Conservation (phyloP, 192 early-diverging fungal species). For the Backusella morwellensis region DNA sequence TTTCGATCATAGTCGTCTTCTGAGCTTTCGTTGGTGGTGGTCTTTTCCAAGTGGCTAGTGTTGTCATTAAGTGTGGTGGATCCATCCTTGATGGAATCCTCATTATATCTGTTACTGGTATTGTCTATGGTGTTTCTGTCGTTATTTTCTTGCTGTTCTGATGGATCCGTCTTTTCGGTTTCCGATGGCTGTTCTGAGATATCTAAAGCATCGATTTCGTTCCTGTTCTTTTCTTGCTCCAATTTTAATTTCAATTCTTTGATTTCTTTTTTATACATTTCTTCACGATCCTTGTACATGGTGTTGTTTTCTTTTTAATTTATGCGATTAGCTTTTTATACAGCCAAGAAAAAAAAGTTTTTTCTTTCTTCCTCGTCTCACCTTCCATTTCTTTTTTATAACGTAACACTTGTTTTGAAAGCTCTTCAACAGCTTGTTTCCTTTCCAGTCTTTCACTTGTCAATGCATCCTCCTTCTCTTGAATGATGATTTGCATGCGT, state of each 20-base stretch:
- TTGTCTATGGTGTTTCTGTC: not conserved
- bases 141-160: not conserved
- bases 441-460: conserved; percentile 18
- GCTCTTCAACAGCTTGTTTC: conserved; percentile 3
- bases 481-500: conserved; percentile 29
- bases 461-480: conserved; percentile 30
- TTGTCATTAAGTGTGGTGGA: not conserved
- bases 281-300: not conserved
- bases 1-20: not conserved
- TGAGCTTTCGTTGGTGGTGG: not conserved
- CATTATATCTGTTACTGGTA: not conserved
- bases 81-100: not conserved
- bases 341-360: not conserved
- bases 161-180: conserved; percentile 1
- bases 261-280: not conserved
- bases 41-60: not conserved
- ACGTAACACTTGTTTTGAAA: conserved; percentile 24
- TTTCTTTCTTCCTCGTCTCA: not conserved
- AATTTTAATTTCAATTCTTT: not conserved
- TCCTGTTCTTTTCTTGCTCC: not conserved
- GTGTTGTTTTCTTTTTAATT: not conserved
- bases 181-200: not conserved
- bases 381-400: conserved; percentile 29
- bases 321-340: not conserved
- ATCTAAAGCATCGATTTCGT: conserved; percentile 25